These are phyloP conservation scores for Amylocarpus encephaloides DNA, from an alignment of 2,329 filamentous ascomycete genomes.

Conservation along the genomic window DNA sequence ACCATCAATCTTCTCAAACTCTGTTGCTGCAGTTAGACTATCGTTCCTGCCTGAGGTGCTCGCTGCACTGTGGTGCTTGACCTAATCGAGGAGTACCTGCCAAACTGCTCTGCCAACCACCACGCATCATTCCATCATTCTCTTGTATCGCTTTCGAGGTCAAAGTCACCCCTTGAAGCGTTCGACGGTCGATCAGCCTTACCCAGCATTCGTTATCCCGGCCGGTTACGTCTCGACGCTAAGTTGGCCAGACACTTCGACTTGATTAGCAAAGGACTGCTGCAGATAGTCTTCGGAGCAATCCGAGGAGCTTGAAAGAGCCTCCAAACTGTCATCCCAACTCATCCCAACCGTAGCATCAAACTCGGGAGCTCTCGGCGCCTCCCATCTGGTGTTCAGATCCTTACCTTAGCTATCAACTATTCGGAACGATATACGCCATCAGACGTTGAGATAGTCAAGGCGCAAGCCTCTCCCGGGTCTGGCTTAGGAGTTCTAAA, in stretches of 20 bases:
- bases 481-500: conserved; percentile 12
- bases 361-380: conserved; percentile 10
- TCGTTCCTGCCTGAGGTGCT: background rate
- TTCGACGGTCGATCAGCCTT: conserved; percentile 12
- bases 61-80: conserved; percentile 4
- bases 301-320: conserved; percentile 18
- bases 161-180: conserved; percentile 6
- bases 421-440: conserved; percentile 12
- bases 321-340: conserved; percentile 7
- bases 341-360: conserved; percentile 8
- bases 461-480: conserved; percentile 15
- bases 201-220: conserved; percentile 12
- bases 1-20: conserved; percentile 7
- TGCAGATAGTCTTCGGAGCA: conserved; percentile 16
- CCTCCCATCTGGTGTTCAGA: conserved; percentile 13
- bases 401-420: conserved; percentile 5
- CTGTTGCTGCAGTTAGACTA: conserved; percentile 3
- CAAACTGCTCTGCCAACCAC: background rate
- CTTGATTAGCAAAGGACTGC: conserved; percentile 10
- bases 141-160: conserved; percentile 6
- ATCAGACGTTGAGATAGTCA: conserved; percentile 11
- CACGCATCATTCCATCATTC: background rate
- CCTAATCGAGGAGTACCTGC: conserved; percentile 13
- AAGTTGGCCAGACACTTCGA: conserved; percentile 7
- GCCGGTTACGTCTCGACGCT: conserved; percentile 12